Conservation (phyloP, 257 asterid species). For the Catharanthus roseus region DNA sequence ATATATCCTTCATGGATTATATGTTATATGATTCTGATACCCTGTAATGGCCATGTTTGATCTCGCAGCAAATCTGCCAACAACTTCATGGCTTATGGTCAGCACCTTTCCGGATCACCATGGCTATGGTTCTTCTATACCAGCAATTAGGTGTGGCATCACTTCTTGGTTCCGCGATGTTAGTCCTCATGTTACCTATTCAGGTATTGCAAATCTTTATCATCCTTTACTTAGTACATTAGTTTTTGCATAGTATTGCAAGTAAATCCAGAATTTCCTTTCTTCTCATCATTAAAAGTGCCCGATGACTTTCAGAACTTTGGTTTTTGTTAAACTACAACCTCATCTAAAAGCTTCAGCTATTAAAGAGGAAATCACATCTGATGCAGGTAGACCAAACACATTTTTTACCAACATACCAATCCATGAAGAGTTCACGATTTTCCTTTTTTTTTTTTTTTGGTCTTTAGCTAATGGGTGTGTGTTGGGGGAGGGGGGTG, state of each 20-base stretch:
- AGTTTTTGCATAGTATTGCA: neutral
- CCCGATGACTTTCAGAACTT: too few relatives aligned
- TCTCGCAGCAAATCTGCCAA: conserved; percentile 79
- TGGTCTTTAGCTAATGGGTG: too few relatives aligned
- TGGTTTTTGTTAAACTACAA: neutral
- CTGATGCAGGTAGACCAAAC: neutral
- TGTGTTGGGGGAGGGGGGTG: too few relatives aligned
- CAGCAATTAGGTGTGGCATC: conserved; percentile 90
- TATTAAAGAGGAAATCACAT: neutral
- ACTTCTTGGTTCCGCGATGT: conserved; percentile 72
- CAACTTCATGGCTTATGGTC: conserved; percentile 92
- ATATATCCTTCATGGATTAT: neutral
- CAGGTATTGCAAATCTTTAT: conserved; percentile 44
- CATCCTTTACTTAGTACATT: neutral
- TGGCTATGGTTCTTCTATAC: conserved; percentile 86
- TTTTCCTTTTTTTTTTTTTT: neutral
- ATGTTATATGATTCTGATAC: neutral
- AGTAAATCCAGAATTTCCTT: conserved; percentile 1
- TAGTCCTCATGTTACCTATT: conserved; percentile 74
- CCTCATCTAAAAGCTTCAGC: neutral
- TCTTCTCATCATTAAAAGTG: neutral
- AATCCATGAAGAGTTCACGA: too few relatives aligned
- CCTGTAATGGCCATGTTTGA: neutral
- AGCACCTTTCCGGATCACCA: conserved; percentile 71
- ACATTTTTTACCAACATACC: too few relatives aligned